Percentiles rank a stretch among this genome's conserved stretches.
phyloP scores from a whole-genome alignment of 768 basidiomycete species.

The Brasilioporus rufonigricans region DNA sequence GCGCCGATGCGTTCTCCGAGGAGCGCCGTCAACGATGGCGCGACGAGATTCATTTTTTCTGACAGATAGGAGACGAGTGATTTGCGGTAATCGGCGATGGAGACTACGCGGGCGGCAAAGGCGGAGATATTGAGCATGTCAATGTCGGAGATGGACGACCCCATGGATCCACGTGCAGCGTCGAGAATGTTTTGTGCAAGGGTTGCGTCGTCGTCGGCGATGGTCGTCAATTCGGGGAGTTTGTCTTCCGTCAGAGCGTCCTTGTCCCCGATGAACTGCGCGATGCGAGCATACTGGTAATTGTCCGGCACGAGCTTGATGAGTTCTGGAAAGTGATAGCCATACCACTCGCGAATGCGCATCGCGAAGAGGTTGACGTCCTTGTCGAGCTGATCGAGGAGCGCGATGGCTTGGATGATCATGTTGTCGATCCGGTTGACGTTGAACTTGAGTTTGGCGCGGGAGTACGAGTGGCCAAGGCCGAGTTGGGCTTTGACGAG shows the following conservation, averaged over 20 bases:
- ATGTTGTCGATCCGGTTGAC: slow-evolving; percentile 97
- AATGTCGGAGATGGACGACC: slow-evolving; percentile 83
- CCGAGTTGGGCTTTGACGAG: slow-evolving; percentile 92
- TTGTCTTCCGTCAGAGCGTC: slow-evolving; percentile 75
- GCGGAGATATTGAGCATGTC: slow-evolving; percentile 95
- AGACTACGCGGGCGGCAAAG: slow-evolving; percentile 88
- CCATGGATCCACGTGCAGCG: slow-evolving; percentile 93
- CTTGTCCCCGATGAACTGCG: slow-evolving; percentile 88
- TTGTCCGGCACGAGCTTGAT: slow-evolving; percentile 92
- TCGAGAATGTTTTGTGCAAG: slow-evolving; percentile 93
- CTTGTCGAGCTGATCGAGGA: slow-evolving; percentile 98
- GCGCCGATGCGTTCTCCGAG: slow-evolving; percentile 93
- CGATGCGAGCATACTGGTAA: slow-evolving; percentile 85
- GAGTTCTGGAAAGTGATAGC: slow-evolving; percentile 98
- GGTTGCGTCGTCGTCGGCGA: slow-evolving; percentile 82
- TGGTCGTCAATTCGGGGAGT: slow-evolving; percentile 70
- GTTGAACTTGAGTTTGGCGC: slow-evolving; percentile 97
- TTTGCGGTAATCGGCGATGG: slow-evolving; percentile 92
- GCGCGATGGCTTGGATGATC: slow-evolving; percentile 99
- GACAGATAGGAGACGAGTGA: slow-evolving; percentile 81
- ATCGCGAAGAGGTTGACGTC: slow-evolving; percentile 99
- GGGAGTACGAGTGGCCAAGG: slow-evolving; percentile 95
- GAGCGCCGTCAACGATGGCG: slow-evolving; percentile 87
- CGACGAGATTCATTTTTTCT: slow-evolving; percentile 98
- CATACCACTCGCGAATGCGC: slow-evolving; percentile 99